A percentile compares a stretch with the other conserved stretches of the same genome.
Evolutionary conservation across 352 stramenopile genomes (phyloP).

Genomic region (Pythium pyrilobum): DNA sequence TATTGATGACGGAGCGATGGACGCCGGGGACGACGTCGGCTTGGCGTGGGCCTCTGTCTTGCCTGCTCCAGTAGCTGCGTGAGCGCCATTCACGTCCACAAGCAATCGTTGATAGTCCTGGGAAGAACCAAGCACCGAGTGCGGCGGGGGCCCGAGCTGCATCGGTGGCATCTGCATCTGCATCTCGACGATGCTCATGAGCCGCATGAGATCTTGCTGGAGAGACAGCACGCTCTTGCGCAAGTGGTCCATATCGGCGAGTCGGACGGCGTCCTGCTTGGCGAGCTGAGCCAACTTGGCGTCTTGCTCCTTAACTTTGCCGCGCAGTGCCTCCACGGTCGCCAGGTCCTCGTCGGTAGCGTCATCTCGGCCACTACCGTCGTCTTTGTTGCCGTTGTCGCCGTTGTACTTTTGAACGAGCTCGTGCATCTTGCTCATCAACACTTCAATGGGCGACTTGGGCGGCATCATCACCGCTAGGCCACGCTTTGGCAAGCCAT

Average conservation of each 20-base stretch:
- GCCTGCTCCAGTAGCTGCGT: background rate
- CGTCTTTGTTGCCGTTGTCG: background rate
- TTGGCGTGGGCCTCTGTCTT: background rate
- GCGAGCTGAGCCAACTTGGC: constrained; percentile 23
- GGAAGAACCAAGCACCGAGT: background rate
- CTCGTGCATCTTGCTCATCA: constrained; percentile 55
- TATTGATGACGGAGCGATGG: constrained; percentile 9
- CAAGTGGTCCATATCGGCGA: constrained; percentile 44
- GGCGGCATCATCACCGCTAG: constrained; percentile 10
- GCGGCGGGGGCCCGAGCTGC: constrained; percentile 10
- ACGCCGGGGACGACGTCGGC: background rate
- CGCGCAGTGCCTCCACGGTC: constrained; percentile 17
- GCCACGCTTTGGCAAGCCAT: background rate
- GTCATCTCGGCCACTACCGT: background rate
- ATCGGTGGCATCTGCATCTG: constrained; percentile 63
- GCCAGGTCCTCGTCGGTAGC: background rate
- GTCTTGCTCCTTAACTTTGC: constrained; percentile 27
- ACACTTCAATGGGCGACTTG: constrained; percentile 37
- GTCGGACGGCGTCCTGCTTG: constrained; percentile 26
- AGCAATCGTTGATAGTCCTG: constrained; percentile 19
- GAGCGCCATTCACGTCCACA: background rate
- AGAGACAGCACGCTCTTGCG: constrained; percentile 59
- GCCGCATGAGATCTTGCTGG: constrained; percentile 63
- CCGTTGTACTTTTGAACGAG: constrained; percentile 42
- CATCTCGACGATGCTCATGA: constrained; percentile 75